Percentiles rank a stretch among this genome's conserved stretches.
Conservation (phyloP, 306 rosid species). For the Sesbania bispinosa region DNA sequence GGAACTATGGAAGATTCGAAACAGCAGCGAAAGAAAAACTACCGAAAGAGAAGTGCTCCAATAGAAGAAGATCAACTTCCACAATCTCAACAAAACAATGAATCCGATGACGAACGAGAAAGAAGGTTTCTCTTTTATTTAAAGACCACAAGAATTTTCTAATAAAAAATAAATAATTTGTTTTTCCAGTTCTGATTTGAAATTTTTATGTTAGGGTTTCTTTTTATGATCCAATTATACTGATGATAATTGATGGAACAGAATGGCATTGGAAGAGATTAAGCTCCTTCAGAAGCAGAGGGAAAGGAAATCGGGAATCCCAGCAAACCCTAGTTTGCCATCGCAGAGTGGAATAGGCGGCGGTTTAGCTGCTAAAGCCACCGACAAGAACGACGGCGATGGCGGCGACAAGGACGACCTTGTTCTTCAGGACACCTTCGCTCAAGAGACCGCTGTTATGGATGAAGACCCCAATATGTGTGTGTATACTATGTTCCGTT, state of each 20-base stretch:
- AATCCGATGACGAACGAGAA: slow-evolving; percentile 62
- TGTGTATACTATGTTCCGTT: slow-evolving; percentile 4
- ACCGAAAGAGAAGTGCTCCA: slow-evolving; percentile 54
- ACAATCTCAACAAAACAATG: slow-evolving; percentile 23
- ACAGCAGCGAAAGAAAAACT: slow-evolving; percentile 51
- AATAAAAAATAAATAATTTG: too few species aligned
- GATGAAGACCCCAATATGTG: slow-evolving; percentile 97
- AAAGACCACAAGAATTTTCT: too few species aligned
- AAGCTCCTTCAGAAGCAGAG: slow-evolving; percentile 90
- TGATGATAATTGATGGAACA: slow-evolving; percentile 5
- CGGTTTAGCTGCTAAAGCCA: slow-evolving; percentile 31
- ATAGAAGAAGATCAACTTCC: slow-evolving; percentile 16
- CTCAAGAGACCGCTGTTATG: slow-evolving; percentile 90
- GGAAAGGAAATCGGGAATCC: slow-evolving; percentile 81
- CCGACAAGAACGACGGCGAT: slow-evolving; percentile 39
- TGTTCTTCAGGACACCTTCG: slow-evolving; percentile 87
- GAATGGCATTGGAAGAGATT: slow-evolving; percentile 91
- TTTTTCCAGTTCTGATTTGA: background rate
- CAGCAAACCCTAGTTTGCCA: slow-evolving; percentile 48
- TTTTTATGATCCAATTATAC: background rate
- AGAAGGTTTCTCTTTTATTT: slow-evolving; percentile 60
- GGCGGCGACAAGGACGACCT: slow-evolving; percentile 78
- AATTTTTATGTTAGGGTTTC: slow-evolving; percentile 12
- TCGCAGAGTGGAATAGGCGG: slow-evolving; percentile 18
- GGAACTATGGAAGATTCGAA: slow-evolving; percentile 33